These are phyloP conservation scores for Tricholoma hemisulphureum DNA, from an alignment of 768 basidiomycete genomes.

Conservation along the genomic window DNA sequence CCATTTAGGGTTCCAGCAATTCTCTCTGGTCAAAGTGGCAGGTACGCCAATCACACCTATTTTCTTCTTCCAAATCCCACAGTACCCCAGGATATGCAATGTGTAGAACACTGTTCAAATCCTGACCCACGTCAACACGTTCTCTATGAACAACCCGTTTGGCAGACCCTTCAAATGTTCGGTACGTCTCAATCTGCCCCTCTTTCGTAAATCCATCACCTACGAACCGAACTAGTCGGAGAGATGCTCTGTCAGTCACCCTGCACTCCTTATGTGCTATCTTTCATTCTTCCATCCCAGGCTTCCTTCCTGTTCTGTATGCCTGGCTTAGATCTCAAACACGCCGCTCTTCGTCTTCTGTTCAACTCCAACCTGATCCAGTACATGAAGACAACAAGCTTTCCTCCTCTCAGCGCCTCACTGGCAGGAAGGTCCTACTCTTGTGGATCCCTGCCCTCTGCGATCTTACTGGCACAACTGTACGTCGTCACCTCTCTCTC, in stretches of 20 bases:
- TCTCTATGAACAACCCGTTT: conserved; percentile 92
- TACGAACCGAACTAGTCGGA: conserved; percentile 60
- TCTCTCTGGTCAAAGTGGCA: conserved; percentile 85
- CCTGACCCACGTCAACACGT: conserved; percentile 59
- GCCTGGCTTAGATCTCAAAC: conserved; percentile 48
- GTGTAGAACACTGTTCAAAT: conserved; percentile 86
- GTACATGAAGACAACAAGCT: conserved; percentile 34
- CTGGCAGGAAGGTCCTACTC: conserved; percentile 69
- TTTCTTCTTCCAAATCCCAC: not conserved
- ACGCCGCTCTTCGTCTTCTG: conserved; percentile 43
- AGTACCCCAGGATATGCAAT: conserved; percentile 86
- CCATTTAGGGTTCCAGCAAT: conserved; percentile 67
- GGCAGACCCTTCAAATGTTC: conserved; percentile 92
- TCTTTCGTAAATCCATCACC: conserved; percentile 20
- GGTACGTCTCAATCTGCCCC: conserved; percentile 45
- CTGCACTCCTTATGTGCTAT: conserved; percentile 25
- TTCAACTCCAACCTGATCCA: conserved; percentile 56
- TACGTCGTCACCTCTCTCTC: conserved; percentile 35
- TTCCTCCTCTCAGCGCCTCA: conserved; percentile 43
- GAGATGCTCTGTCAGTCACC: conserved; percentile 84
- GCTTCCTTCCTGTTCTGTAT: conserved; percentile 83
- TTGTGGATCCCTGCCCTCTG: conserved; percentile 88
- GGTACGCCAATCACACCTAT: conserved; percentile 35
- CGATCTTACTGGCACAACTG: conserved; percentile 90
- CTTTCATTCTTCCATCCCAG: conserved; percentile 39